A percentile compares a stretch with the other conserved stretches of the same genome.
Evolutionary conservation across 2,329 filamentous ascomycete species (phyloP).

Genomic region (Penicillium sp.): DNA sequence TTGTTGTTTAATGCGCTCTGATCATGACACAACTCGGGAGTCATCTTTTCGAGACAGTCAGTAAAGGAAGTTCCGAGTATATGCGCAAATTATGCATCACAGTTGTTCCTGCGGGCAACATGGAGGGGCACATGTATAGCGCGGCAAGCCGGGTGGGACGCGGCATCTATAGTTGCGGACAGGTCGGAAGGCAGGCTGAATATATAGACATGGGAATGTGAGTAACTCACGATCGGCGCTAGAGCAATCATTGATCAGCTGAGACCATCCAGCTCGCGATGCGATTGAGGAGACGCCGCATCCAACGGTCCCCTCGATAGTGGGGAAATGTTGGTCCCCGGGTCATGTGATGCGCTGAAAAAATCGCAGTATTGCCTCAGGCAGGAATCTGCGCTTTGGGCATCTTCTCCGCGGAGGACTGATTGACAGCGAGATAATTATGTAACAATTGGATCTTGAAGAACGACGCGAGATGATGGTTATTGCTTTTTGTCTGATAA

Average conservation of each 20-base stretch:
- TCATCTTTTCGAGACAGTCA: conserved; percentile 36
- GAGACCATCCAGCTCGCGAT: conserved; percentile 18
- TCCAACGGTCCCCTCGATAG: conserved; percentile 29
- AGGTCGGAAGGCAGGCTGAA: background rate
- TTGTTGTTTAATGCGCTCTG: conserved; percentile 32
- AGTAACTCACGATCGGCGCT: conserved; percentile 40
- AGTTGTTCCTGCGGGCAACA: background rate
- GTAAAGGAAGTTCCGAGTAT: conserved; percentile 9
- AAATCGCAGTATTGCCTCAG: conserved; percentile 27
- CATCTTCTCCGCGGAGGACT: background rate
- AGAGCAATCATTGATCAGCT: conserved; percentile 27
- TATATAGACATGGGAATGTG: background rate
- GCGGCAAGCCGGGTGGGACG: background rate
- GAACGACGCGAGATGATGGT: background rate
- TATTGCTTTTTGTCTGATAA: too few relatives aligned
- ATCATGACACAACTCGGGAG: conserved; percentile 33
- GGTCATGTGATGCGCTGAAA: conserved; percentile 34
- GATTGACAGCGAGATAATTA: background rate
- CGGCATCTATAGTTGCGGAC: background rate
- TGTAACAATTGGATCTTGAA: too few relatives aligned
- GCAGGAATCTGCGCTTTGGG: conserved; percentile 12
- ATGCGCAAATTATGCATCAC: background rate
- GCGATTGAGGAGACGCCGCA: conserved; percentile 25
- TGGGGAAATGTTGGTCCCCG: conserved; percentile 13
- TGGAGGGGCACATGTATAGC: conserved; percentile 12